These are phyloP conservation scores for Metroxylon sagu DNA, from an alignment of 176 grass and related monocot species.

Conservation along the genomic window DNA sequence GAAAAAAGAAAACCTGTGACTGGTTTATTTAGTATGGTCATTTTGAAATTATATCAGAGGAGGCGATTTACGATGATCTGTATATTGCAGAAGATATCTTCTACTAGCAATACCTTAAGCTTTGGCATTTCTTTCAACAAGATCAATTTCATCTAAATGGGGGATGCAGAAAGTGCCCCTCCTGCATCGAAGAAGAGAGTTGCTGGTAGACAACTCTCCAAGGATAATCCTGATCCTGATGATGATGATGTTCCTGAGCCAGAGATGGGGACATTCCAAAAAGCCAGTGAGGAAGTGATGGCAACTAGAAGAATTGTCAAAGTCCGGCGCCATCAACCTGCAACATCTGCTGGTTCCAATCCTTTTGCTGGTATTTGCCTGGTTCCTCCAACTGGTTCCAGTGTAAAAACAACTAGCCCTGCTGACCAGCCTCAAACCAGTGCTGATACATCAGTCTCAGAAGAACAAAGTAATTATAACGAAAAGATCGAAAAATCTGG, in stretches of 20 bases:
- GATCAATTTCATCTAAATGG: constrained; percentile 27
- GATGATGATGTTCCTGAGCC: constrained; percentile 52
- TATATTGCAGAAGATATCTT: no score
- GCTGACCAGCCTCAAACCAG: constrained; percentile 26
- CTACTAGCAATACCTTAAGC: no score
- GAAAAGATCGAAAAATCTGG: constrained; percentile 17
- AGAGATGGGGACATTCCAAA: constrained; percentile 76
- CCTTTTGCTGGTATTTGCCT: constrained; percentile 79
- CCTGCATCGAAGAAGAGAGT: constrained; percentile 80
- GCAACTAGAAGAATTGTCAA: constrained; percentile 75
- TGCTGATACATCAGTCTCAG: constrained; percentile 24
- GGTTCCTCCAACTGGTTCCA: constrained; percentile 32
- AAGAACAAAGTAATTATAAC: constrained; percentile 5
- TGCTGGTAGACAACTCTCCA: constrained; percentile 63
- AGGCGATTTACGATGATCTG: no score
- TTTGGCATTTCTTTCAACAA: no score
- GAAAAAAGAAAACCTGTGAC: no score
- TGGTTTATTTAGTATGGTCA: no score
- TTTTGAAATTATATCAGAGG: no score
- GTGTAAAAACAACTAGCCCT: constrained; percentile 30
- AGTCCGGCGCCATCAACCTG: constrained; percentile 50
- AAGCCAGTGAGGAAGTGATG: constrained; percentile 97
- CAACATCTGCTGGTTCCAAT: constrained; percentile 47
- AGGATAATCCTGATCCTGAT: constrained; percentile 83
- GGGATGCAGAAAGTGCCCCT: constrained; percentile 45